Percentiles rank a stretch among this genome's conserved stretches.
phyloP scores from a whole-genome alignment of 345 rosid species.

The Erucastrum elatum region DNA sequence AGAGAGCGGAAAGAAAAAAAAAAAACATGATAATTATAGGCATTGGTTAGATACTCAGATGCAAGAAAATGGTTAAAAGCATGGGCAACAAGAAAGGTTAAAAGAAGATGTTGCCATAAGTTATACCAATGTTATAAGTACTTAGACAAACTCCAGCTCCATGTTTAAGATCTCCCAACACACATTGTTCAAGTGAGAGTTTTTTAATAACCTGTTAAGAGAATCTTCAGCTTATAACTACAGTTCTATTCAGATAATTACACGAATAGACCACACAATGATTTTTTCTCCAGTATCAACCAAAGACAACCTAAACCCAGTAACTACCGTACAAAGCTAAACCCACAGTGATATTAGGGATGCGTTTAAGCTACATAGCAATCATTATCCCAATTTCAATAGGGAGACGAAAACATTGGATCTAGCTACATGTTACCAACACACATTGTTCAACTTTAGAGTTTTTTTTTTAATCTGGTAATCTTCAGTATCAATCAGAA shows the following conservation, averaged over 20 bases:
- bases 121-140: background rate
- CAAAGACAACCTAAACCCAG: background rate
- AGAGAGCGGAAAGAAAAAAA: background rate
- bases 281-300: background rate
- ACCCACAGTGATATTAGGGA: no score
- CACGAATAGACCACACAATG: background rate
- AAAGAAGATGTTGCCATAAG: background rate
- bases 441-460: no score
- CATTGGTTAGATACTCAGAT: background rate
- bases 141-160: conserved; percentile 37
- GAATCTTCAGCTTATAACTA: background rate
- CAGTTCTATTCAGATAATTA: background rate
- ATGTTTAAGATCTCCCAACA: background rate
- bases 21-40: background rate
- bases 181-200: no score
- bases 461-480: no score
- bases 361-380: no score
- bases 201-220: background rate
- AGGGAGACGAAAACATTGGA: no score
- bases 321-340: no score
- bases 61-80: background rate
- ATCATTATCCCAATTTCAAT: no score
- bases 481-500: no score
- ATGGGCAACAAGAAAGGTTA: background rate
- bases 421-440: no score